Percentiles rank a stretch among this genome's conserved stretches.
These are phyloP conservation scores for Suhomyces panamericanus DNA, from an alignment of 1,139 yeast species.

Conservation along the genomic window DNA sequence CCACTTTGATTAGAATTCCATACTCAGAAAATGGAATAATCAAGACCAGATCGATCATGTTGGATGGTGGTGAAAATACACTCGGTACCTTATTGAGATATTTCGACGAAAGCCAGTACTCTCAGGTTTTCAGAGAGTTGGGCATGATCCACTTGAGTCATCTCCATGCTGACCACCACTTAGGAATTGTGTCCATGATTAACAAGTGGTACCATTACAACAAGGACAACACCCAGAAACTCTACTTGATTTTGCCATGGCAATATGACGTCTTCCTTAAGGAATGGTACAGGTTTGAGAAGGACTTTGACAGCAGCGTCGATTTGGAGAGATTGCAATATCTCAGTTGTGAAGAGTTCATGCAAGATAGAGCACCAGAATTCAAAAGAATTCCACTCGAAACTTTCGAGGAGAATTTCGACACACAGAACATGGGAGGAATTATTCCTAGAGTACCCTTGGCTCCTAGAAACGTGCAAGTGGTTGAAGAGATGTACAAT, in stretches of 20 bases:
- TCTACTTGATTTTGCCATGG: slow-evolving; percentile 74
- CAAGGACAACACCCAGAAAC: slow-evolving; percentile 29
- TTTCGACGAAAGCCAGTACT: slow-evolving; percentile 46
- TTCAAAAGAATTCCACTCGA: slow-evolving; percentile 30
- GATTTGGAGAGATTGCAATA: slow-evolving; percentile 49
- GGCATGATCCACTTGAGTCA: slow-evolving; percentile 76
- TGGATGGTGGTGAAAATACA: slow-evolving; percentile 96
- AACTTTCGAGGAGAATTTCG: slow-evolving; percentile 35
- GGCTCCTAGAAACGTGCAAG: slow-evolving; percentile 17
- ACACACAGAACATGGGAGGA: slow-evolving; percentile 19
- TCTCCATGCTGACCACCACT: slow-evolving; percentile 95
- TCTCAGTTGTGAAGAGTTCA: slow-evolving; percentile 68
- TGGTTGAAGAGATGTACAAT: slow-evolving; percentile 24
- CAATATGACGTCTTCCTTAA: slow-evolving; percentile 64
- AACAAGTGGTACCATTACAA: slow-evolving; percentile 60
- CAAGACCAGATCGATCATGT: slow-evolving; percentile 48
- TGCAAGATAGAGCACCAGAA: slow-evolving; percentile 29
- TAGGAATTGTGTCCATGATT: slow-evolving; percentile 75
- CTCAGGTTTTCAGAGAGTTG: slow-evolving; percentile 52
- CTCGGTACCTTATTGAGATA: slow-evolving; percentile 69
- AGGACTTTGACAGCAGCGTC: slow-evolving; percentile 25
- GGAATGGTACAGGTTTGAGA: slow-evolving; percentile 71
- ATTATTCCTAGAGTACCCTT: slow-evolving; percentile 23
- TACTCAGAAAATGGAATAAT: slow-evolving; percentile 29
- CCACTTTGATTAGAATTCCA: slow-evolving; percentile 74